Evolutionary conservation across 805 yeast species (phyloP).

Genomic region (Yamadazyma takamatsuzukensis): DNA sequence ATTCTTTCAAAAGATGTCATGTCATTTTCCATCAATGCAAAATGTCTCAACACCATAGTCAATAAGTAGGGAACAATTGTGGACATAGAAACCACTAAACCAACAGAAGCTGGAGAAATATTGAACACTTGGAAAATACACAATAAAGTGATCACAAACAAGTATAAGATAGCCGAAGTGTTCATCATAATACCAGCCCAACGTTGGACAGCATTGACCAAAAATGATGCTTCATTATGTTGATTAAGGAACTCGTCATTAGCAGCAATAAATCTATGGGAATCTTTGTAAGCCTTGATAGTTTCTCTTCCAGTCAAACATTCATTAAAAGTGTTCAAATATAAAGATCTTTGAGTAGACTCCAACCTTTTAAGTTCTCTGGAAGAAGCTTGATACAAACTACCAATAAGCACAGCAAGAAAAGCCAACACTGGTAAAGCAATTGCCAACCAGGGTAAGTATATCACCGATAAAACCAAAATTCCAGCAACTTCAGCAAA

Average conservation of each 20-base stretch:
- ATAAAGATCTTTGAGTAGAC: conserved; percentile 34
- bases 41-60: conserved; percentile 25
- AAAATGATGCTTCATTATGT: conserved; percentile 32
- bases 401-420: conserved; percentile 20
- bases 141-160: conserved; percentile 24
- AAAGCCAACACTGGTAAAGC: conserved; percentile 28
- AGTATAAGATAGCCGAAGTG: conserved; percentile 20
- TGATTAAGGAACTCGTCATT: conserved; percentile 22
- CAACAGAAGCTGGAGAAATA: conserved; percentile 32
- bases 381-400: conserved; percentile 33
- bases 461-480: conserved; percentile 28
- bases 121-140: conserved; percentile 30
- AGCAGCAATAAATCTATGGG: conserved; percentile 19
- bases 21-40: conserved; percentile 35
- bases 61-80: conserved; percentile 30
- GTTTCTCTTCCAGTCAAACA: conserved; percentile 32
- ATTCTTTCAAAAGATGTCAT: conserved; percentile 39
- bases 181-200: conserved; percentile 30
- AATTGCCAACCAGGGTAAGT: conserved; percentile 38
- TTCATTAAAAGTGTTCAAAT: conserved; percentile 34
- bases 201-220: conserved; percentile 34
- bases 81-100: conserved; percentile 32
- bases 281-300: conserved; percentile 28
- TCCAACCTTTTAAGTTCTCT: conserved; percentile 38
- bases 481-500: conserved; percentile 57